Base-by-base conservation (phyloP, 2,329 filamentous ascomycete genomes). In the Penicillium sp. region DNA sequence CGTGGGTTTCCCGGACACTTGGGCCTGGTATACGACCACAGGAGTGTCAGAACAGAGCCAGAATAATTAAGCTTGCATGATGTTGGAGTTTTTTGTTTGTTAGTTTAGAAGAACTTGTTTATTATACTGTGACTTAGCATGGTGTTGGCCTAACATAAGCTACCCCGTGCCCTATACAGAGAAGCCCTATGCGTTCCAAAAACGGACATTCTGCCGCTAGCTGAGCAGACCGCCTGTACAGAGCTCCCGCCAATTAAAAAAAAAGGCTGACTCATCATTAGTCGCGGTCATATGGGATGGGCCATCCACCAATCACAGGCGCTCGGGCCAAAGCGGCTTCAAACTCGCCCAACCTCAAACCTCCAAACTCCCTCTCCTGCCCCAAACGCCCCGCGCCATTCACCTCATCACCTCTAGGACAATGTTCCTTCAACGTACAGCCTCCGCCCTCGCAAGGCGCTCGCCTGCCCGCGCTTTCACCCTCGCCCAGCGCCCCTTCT, bases 1-100 rank as follows among this genome's bases (percentile, higher is more conserved):
- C 91, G 64, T 90, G 95, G 69, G 87, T 96, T 60, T 88, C 92
- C 57, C 89, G 89, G 68, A 96, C 96, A 76, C 88, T 97, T 66
- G 92, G 92, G 58, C 89, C 87, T 48, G 91, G 92, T 44, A 95
- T 96, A 70, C 94, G 91, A 36, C 90, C 92, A 38, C 84, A 86
- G 35, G 90, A 91, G 42, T 97, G 92, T 76, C 88, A 88, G 73
- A 91, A 96, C 68, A 88, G 91, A 67, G 88, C 87, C 31, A 77
- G 83, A 68, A 22, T 22, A 22, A 22, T 22, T 22, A 57, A 77
- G 68, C 69, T 71, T 57, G 42, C 37, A 17, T 47, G 51, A 60
- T 37, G 35, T 46, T 41, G 14, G 30, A 36, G 26, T 48, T 28
- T 22, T 5, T 36, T 14, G 31, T 38, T 25, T 36, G 5, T 3